Base-by-base conservation (phyloP, 805 yeast genomes). In the Nakazawaea wickerhamii region DNA sequence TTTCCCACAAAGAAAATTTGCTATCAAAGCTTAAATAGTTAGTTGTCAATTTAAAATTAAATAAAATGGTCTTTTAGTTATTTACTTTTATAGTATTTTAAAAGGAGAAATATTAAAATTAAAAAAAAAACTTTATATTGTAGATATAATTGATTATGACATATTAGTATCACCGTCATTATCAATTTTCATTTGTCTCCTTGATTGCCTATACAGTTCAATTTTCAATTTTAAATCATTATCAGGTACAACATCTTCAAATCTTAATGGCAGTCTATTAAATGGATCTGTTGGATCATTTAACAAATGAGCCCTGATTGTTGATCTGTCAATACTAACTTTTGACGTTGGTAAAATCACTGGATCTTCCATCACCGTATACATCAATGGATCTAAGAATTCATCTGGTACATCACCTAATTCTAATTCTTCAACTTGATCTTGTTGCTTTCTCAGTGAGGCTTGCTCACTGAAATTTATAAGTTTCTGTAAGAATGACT, bases 1-100 rank as follows among this genome's bases (percentile, higher is more conserved):
- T 73, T 89, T 83, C 95, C 98, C 99, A 71, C 90, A 84, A 77
- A 89, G 95, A 83, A 85, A 84, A 76, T 93, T 77, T 76, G 98
- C 98, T 70, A 85, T 93, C 79, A 91, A 90, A 84, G 98, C 96
- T 77, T 91, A 84, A 81, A 55, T 57, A 27, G n/a, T n/a, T n/a
- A n/a, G n/a, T n/a, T n/a, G n/a, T n/a, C n/a, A n/a, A n/a, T n/a
- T n/a, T n/a, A n/a, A n/a, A n/a, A n/a, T n/a, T n/a, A n/a, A n/a
- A n/a, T n/a, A n/a, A n/a, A n/a, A n/a, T n/a, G n/a, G n/a, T n/a
- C n/a, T n/a, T n/a, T n/a, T n/a, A n/a, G n/a, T n/a, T n/a, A n/a
- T n/a, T n/a, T n/a, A n/a, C n/a, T n/a, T n/a, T n/a, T n/a, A n/a
- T n/a, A n/a, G n/a, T n/a, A n/a, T n/a, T n/a, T n/a, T n/a, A n/a